Conservation (phyloP, 169 alveolate species). For the Plasmodium malariae region DNA sequence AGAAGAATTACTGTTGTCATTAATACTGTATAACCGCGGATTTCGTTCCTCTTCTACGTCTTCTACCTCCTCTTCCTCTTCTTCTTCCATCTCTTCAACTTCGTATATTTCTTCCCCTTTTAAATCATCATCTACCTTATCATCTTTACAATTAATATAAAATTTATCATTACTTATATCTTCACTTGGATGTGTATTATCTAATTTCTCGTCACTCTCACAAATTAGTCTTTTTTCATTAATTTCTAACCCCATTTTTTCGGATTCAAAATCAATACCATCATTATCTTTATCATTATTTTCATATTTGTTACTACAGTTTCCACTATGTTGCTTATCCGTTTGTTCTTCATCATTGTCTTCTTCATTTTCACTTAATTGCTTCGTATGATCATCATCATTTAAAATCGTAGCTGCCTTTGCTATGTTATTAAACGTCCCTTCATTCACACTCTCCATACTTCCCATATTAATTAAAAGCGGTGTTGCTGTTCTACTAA, state of each 20-base stretch:
- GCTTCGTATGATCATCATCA: conserved; percentile 17
- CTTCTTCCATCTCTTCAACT: not conserved
- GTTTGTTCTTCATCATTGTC: not conserved
- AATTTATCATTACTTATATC: not conserved
- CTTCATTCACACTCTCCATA: conserved; percentile 54
- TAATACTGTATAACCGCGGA: no score
- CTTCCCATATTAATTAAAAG: conserved; percentile 42
- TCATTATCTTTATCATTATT: conserved; percentile 1
- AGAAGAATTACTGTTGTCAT: not conserved
- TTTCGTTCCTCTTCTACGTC: conserved; percentile 11
- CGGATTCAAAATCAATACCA: conserved; percentile 20
- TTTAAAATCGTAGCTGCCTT: conserved; percentile 20
- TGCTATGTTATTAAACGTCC: conserved; percentile 18
- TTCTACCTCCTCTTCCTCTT: not conserved
- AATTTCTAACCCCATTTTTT: not conserved
- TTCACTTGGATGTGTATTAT: not conserved
- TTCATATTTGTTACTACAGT: not conserved
- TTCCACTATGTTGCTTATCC: not conserved
- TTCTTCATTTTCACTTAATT: conserved; percentile 21
- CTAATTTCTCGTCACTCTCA: conserved; percentile 1
- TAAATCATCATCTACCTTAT: not conserved
- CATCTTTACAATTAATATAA: not conserved
- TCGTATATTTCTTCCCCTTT: not conserved
- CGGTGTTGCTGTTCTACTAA: conserved; percentile 71
- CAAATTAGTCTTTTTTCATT: conserved; percentile 31